Evolutionary conservation across 2,329 filamentous ascomycete genomes (phyloP), one percentile per base, ranked within the genome.

Genomic region (Beauveria varroae): DNA sequence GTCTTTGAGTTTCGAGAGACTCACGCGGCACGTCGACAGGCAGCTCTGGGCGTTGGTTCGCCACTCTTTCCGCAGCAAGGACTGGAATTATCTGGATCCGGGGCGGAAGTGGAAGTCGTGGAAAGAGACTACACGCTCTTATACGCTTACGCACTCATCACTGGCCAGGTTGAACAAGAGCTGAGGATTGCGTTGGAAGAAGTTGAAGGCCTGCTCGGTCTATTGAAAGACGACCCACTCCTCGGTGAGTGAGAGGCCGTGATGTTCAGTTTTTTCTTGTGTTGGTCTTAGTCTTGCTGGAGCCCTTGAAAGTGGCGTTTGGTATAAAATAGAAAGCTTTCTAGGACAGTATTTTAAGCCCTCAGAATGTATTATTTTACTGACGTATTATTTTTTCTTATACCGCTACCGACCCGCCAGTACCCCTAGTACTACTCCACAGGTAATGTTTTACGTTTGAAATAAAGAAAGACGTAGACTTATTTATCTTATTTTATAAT

Each of bases 101-200:
- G 67, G n/a, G 57, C 70, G n/a, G 70, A 68, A 50, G 67, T 73
- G 44, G 71, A 78, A 22, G 67, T 72, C 16, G 67, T 68, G 9
- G 88, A 91, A 70, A 81, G 84, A 63, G 93, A 96, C 70, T 96
- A 92, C 72, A 91, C 92, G 64, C 76, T 96, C 66, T 76, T 96
- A n/a, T 96, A 96, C 75, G 91, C 92, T n/a, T 96, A 96, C 75
- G 88, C 82, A 10, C 74, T 87, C 40, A 82, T 87, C 47, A 86
- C 84, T 1, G 81, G 82, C 37, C 83, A 86, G 70, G 78, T 87
- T 14, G 82, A 82, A 3, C 81, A 85, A 61, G 84, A 86, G 71
- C 75, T 87, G n/a, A 76, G 78, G 67, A 74, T 77, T 14, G 79
- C 85, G 24, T 79, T 83, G 64, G 77, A 74, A 65, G 83, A 86